These are phyloP conservation scores for Dioscorea zingiberensis DNA, from an alignment of 106 monocot species.

Conservation along the genomic window DNA sequence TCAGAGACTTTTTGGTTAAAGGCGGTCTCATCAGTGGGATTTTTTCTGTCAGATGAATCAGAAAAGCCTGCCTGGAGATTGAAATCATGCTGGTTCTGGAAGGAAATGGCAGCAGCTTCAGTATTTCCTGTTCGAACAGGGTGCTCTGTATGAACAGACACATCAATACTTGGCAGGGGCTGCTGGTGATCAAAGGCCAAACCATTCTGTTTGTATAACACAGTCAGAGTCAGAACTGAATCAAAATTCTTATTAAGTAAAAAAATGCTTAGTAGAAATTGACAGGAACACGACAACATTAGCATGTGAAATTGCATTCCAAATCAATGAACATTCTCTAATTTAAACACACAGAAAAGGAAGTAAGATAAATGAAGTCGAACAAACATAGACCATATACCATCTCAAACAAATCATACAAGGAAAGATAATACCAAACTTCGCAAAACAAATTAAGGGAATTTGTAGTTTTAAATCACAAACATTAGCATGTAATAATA, in stretches of 20 bases:
- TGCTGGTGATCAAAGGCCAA: slow-evolving; percentile 12
- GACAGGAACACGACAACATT: neutral
- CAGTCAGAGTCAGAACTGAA: no score
- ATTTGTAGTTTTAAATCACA: no score
- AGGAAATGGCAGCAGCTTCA: neutral
- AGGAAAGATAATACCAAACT: no score
- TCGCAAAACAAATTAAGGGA: neutral
- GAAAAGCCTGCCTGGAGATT: slow-evolving; percentile 17
- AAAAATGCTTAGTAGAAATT: neutral
- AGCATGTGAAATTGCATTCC: neutral
- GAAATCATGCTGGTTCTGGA: slow-evolving; percentile 13
- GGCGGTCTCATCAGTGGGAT: slow-evolving; percentile 12
- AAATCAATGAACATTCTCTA: neutral
- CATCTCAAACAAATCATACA: neutral
- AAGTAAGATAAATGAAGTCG: no score
- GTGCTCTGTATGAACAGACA: slow-evolving; percentile 20
- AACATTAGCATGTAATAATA: no score
- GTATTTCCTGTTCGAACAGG: slow-evolving; percentile 15
- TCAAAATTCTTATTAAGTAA: no score
- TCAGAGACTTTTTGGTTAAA: slow-evolving; percentile 26
- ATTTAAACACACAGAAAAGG: neutral
- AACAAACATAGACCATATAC: no score
- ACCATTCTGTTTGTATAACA: slow-evolving; percentile 1
- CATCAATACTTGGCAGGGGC: slow-evolving; percentile 11
- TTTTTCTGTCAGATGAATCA: slow-evolving; percentile 23